Conservation (phyloP, 768 basidiomycete genomes). For the Dacryopinax spathularia region DNA sequence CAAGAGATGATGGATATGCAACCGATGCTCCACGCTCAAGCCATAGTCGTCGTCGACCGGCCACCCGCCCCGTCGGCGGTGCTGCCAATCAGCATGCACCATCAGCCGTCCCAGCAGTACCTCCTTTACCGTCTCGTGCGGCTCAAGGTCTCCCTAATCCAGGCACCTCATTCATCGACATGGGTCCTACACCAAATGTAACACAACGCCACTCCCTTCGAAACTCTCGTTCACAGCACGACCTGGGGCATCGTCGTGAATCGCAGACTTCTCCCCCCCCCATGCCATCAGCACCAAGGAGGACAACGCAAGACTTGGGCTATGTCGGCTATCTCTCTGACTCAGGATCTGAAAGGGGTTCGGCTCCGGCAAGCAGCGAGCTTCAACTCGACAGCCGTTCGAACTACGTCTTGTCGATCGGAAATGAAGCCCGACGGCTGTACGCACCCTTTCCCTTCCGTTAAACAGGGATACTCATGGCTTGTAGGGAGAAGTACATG, state of each 20-base stretch:
- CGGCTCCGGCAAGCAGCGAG: neutral
- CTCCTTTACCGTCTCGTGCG: neutral
- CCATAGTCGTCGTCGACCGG: too few relatives aligned
- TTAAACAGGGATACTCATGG: too few relatives aligned
- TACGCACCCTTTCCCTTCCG: too few relatives aligned
- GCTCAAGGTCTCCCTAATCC: neutral
- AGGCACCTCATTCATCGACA: neutral
- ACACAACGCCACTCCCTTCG: neutral
- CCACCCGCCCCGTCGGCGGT: too few relatives aligned
- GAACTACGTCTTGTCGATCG: neutral
- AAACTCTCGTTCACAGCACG: neutral
- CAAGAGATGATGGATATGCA: too few relatives aligned
- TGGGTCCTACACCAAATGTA: neutral
- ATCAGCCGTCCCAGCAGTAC: neutral
- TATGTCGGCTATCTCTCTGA: neutral
- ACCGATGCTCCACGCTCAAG: too few relatives aligned
- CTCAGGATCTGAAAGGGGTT: neutral
- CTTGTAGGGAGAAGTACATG: too few relatives aligned
- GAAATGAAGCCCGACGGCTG: conserved; percentile 41
- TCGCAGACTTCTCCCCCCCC: neutral
- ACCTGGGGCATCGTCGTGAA: neutral
- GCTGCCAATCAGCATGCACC: neutral
- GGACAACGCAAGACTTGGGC: neutral
- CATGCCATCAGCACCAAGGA: neutral
- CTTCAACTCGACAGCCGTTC: neutral